These are phyloP conservation scores for Pichiaceae sp. DNA, from an alignment of 1,139 yeast species.

Conservation along the genomic window DNA sequence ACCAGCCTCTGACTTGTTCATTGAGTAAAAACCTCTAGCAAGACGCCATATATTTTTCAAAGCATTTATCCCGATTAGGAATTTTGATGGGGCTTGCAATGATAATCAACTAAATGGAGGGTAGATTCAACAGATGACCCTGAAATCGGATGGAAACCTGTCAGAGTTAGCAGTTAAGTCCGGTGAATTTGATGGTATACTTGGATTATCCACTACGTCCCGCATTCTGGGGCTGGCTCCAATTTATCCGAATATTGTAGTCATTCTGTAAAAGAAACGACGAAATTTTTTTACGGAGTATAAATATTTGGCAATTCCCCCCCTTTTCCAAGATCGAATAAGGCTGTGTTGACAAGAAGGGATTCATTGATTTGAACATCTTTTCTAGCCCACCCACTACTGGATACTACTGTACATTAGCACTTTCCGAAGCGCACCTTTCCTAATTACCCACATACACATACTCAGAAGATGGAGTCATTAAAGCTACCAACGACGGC, in stretches of 20 bases:
- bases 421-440: not conserved
- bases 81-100: no score
- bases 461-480: slow-evolving; percentile 46
- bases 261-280: slow-evolving; percentile 1
- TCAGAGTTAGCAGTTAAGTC: no score
- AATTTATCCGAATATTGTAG: no score
- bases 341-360: slow-evolving; percentile 8
- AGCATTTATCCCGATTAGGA: no score
- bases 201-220: no score
- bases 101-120: no score
- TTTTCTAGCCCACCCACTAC: slow-evolving; percentile 5
- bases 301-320: slow-evolving; percentile 10
- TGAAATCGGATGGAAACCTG: no score
- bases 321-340: not conserved
- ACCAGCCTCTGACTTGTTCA: not conserved
- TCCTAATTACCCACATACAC: not conserved
- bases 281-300: slow-evolving; percentile 4
- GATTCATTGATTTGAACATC: slow-evolving; percentile 22
- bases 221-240: no score
- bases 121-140: no score
- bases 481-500: slow-evolving; percentile 72
- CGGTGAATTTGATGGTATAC: no score
- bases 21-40: not conserved
- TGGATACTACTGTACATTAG: not conserved
- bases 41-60: no score